phyloP scores from a whole-genome alignment of 352 stramenopile genomes.

The Phytophthora syringae region DNA sequence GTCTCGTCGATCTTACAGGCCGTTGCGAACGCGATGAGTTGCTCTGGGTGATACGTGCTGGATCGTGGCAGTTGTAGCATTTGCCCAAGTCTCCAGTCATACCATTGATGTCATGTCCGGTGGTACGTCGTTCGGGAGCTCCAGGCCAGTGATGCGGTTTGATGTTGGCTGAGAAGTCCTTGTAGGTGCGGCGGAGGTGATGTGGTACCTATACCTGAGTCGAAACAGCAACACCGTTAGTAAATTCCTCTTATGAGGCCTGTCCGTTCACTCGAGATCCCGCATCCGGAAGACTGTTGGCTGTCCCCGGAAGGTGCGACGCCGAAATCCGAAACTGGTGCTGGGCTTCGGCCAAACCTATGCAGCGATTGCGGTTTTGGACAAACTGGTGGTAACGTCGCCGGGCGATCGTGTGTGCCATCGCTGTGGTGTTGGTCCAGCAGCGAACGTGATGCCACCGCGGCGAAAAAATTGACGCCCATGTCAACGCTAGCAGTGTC shows the following conservation, averaged over 20 bases:
- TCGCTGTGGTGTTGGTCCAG: not conserved
- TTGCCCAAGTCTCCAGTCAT: too few relatives aligned
- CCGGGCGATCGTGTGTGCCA: not conserved
- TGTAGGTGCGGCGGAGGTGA: not conserved
- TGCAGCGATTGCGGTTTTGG: not conserved
- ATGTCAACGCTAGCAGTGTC: not conserved
- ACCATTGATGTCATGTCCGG: not conserved
- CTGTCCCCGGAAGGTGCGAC: not conserved
- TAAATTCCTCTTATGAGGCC: not conserved
- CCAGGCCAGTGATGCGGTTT: not conserved
- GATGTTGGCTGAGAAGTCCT: not conserved
- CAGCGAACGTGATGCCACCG: constrained; percentile 1
- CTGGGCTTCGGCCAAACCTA: not conserved
- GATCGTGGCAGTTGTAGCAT: too few relatives aligned
- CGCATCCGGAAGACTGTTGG: not conserved
- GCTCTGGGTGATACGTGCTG: too few relatives aligned
- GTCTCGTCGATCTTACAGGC: too few relatives aligned
- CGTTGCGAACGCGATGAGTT: too few relatives aligned
- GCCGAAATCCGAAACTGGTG: constrained; percentile 2
- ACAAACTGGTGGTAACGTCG: not conserved
- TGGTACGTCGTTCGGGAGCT: not conserved
- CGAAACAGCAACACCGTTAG: not conserved
- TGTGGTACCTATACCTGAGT: not conserved
- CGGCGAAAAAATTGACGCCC: not conserved
- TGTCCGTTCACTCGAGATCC: not conserved